These are phyloP conservation scores for Lophiostoma macrostomum DNA, from an alignment of 495 filamentous ascomycete genomes.

Conservation along the genomic window DNA sequence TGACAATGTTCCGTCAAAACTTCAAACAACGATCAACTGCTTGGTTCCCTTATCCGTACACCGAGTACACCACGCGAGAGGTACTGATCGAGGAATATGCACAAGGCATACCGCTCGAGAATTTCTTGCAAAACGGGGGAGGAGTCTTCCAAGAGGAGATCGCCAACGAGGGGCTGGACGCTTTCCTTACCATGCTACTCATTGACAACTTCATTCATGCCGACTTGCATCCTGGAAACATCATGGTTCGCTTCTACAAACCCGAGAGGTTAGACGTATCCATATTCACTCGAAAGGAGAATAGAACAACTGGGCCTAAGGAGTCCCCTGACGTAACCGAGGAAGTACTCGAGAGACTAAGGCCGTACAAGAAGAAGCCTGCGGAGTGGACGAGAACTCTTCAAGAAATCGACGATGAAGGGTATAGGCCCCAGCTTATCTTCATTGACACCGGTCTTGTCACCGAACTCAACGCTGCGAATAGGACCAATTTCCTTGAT, in stretches of 20 bases:
- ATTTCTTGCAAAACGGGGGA: constrained; percentile 85
- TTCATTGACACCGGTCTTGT: constrained; percentile 98
- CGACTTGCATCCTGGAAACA: constrained; percentile 97
- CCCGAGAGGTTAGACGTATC: constrained; percentile 66
- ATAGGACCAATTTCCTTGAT: constrained; percentile 89
- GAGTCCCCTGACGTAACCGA: constrained; percentile 74
- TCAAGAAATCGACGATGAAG: constrained; percentile 76
- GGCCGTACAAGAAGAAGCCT: constrained; percentile 63
- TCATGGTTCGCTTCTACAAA: constrained; percentile 99
- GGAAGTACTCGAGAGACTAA: constrained; percentile 72
- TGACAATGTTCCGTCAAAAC: constrained; percentile 82
- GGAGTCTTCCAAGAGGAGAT: constrained; percentile 93
- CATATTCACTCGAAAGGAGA: constrained; percentile 48
- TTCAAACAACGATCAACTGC: constrained; percentile 87
- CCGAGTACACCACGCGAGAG: constrained; percentile 83
- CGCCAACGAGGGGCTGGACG: constrained; percentile 90
- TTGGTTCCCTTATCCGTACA: constrained; percentile 93
- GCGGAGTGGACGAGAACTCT: constrained; percentile 71
- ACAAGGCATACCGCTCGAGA: constrained; percentile 84
- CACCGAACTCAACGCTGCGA: constrained; percentile 82
- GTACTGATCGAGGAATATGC: constrained; percentile 96
- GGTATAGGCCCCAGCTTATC: constrained; percentile 89
- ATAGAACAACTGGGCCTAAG: constrained; percentile 36
- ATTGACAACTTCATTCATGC: constrained; percentile 98
- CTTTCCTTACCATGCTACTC: constrained; percentile 96